Evolutionary conservation across 2,329 filamentous ascomycete genomes (phyloP).

Genomic region (Aspergillus floridensis): DNA sequence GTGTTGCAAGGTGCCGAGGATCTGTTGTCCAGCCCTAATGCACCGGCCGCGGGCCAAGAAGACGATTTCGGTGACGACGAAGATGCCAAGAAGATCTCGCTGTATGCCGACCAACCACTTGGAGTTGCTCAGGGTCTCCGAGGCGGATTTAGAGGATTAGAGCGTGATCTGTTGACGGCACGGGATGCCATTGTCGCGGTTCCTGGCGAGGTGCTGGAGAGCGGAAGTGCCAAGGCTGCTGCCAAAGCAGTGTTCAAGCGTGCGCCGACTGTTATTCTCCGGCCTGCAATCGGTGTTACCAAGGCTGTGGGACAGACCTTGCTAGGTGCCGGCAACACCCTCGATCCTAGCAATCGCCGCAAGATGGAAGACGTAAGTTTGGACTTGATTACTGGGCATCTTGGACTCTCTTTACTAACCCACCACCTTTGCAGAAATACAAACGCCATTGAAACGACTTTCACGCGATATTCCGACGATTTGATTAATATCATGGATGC

Average conservation of each 20-base stretch:
- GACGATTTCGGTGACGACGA: conserved; percentile 65
- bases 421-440: conserved; percentile 38
- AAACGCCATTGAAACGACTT: conserved; percentile 34
- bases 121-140: conserved; percentile 82
- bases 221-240: conserved; percentile 73
- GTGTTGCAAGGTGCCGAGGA: conserved; percentile 85
- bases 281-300: conserved; percentile 85
- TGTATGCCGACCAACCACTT: conserved; percentile 91
- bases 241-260: conserved; percentile 74
- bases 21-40: conserved; percentile 54
- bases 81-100: conserved; percentile 74
- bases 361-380: conserved; percentile 82
- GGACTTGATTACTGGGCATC: not conserved
- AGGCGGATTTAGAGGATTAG: conserved; percentile 76
- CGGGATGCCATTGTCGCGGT: conserved; percentile 92
- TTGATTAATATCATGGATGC: not conserved
- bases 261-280: conserved; percentile 88
- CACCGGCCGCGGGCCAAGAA: conserved; percentile 48
- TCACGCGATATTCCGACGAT: not conserved
- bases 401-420: not conserved
- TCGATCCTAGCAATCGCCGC: conserved; percentile 78
- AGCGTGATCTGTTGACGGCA: conserved; percentile 81
- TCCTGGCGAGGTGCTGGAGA: conserved; percentile 86
- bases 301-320: conserved; percentile 86
- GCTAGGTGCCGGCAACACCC: conserved; percentile 84